Evolutionary conservation across 176 grass and related monocot genomes (phyloP).

Genomic region (Oryza nivara): DNA sequence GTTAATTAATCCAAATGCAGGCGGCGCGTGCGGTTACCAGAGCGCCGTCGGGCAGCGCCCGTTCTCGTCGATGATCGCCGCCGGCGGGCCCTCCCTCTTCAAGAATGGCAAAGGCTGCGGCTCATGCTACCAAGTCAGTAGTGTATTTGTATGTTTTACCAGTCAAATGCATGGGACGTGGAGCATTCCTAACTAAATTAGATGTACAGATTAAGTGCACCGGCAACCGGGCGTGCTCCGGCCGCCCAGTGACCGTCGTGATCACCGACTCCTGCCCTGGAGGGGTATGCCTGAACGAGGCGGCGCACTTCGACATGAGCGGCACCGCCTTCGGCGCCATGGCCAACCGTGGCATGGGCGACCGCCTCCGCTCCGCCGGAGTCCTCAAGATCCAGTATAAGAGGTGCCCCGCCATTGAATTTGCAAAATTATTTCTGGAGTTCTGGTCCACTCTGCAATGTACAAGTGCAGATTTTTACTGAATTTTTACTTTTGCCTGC

Average conservation of each 20-base stretch:
- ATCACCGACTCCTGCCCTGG: slow-evolving; percentile 72
- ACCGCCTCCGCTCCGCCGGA: slow-evolving; percentile 64
- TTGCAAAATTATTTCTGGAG: not conserved
- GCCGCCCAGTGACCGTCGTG: slow-evolving; percentile 65
- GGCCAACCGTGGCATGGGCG: slow-evolving; percentile 51
- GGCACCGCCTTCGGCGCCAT: slow-evolving; percentile 81
- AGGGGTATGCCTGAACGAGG: slow-evolving; percentile 41
- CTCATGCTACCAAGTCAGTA: slow-evolving; percentile 69
- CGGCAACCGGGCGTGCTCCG: slow-evolving; percentile 62
- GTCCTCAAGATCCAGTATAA: slow-evolving; percentile 56
- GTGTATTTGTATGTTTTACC: not conserved
- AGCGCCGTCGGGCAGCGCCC: slow-evolving; percentile 55
- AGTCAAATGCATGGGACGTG: not conserved
- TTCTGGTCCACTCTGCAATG: not conserved
- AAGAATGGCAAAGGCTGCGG: slow-evolving; percentile 79
- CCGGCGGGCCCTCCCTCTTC: slow-evolving; percentile 67
- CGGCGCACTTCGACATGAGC: slow-evolving; percentile 76
- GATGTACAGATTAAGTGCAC: slow-evolving; percentile 60
- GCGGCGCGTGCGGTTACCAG: slow-evolving; percentile 76
- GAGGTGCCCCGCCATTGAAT: slow-evolving; percentile 30
- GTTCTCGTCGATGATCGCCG: slow-evolving; percentile 63
- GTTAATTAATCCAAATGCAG: slow-evolving; percentile 20
- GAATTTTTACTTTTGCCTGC: not conserved
- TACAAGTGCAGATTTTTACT: not conserved
- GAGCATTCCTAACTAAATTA: slow-evolving; percentile 11